Evolutionary conservation across 2,329 filamentous ascomycete species (phyloP), one percentile per base, ranked within the genome.

Genomic region (Alternaria ethzedia): DNA sequence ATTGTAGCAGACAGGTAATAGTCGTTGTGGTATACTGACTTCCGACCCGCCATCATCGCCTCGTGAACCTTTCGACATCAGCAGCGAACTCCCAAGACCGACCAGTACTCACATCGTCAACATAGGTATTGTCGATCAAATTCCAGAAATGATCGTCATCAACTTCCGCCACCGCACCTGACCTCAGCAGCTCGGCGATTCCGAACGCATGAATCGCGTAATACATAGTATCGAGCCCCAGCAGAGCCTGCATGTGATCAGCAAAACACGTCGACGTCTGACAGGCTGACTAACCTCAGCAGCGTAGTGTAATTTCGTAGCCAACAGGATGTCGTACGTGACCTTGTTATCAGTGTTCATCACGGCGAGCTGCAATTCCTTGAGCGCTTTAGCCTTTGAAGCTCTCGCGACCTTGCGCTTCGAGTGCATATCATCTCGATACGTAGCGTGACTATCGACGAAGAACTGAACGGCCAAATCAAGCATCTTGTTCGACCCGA

Each of bases 61-160:
- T 78, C 76, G 3, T 72, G 65, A 8, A 77, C 75, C 76, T 78
- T 26, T 6, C 10, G 6, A 11, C 11, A 45, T 75, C 6, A 74
- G 62, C 32, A 25, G 43, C 11, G 15, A 21, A 26, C 4, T 5
- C 17, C 10, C 9, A 47, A 15, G 15, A 28, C 28, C 12, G 28
- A 17, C 20, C 63, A 25, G 25, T 25, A 67, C 70, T 66, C 54
- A 77, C 76, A 36, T 78, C 76, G n/a, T 78, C 76, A 8, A 73
- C 66, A 21, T 78, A 78, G 3, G 75, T 74, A 45, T 75, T 74
- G 21, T 78, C 74, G n/a, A 78, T 65, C 3, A 78, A 57, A 50
- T 70, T 71, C 71, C 71, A 78, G 49, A 66, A 75, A 49, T 77
- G 70, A 20, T 76, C 70, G 12, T 73, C 66, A 51, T 77, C 76